phyloP scores from a whole-genome alignment of 2,329 filamentous ascomycete genomes.

The Ophiostoma tasmaniense region DNA sequence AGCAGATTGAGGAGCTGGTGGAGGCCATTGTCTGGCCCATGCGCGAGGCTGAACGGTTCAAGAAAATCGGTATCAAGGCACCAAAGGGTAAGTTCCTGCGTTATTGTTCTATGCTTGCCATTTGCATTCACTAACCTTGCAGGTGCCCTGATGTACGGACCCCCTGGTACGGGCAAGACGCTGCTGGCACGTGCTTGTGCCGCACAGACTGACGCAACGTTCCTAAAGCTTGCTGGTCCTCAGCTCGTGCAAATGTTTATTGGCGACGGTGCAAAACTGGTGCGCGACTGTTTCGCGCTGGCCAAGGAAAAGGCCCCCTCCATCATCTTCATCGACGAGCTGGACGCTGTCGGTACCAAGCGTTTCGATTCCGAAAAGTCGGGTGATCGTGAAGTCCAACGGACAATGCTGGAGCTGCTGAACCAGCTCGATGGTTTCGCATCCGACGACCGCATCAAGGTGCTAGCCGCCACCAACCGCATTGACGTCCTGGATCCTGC shows the following conservation, averaged over 20 bases:
- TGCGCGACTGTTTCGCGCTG: conserved; percentile 92
- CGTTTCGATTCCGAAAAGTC: conserved; percentile 98
- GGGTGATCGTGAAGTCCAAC: conserved; percentile 93
- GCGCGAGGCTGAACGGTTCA: conserved; percentile 98
- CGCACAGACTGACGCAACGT: conserved; percentile 95
- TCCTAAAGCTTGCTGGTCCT: conserved; percentile 94
- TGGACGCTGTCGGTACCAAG: conserved; percentile 97
- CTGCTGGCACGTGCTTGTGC: conserved; percentile 91
- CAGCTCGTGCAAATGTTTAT: conserved; percentile 99
- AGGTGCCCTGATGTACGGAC: conserved; percentile 98
- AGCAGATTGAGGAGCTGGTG: conserved; percentile 97
- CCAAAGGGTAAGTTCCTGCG: conserved; percentile 66
- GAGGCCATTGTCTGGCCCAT: conserved; percentile 99
- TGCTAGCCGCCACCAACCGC: conserved; percentile 87
- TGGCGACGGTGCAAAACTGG: conserved; percentile 93
- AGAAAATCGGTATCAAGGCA: conserved; percentile 99
- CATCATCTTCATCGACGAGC: conserved; percentile 98
- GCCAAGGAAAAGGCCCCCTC: conserved; percentile 98
- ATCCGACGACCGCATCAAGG: conserved; percentile 93
- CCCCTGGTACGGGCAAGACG: conserved; percentile 83
- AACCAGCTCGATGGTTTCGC: conserved; percentile 98
- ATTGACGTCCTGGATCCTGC: conserved; percentile 91
- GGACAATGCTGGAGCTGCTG: conserved; percentile 96
- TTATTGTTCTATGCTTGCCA: neutral
- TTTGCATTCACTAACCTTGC: conserved; percentile 13